Base-by-base conservation (phyloP, 371 early-diverging fungal genomes). In the Mycotypha africana region DNA sequence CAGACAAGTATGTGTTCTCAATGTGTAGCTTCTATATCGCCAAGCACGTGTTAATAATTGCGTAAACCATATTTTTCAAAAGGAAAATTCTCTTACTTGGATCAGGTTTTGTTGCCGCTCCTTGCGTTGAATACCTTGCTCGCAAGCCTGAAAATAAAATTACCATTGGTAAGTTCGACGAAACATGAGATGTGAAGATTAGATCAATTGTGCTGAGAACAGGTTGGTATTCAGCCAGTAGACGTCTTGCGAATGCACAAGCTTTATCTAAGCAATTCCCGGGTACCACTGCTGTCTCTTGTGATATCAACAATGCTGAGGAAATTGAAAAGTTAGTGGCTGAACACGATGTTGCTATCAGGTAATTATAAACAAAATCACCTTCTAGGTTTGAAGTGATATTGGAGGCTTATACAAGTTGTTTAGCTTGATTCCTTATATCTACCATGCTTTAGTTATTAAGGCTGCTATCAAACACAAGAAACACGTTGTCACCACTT, bases 91-190 rank as follows among this genome's bases (percentile, higher is more conserved):
- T 97, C 43, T 85, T 97, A 42, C 87, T 98, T 42, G 98, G 98
- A 46, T 93, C 97, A 23, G 98, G 98, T 45, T 97, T 89, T 64
- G 98, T 98, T 34, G 92, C 97, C 48, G 92, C 88, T 46, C 98
- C 98, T 31, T 80, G 93, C 60, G 93, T 91, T 34, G 95, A 96
- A 60, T 95, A 95, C 67, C 79, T 98, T 28, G 71, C 89, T 51
- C 82, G 97, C 40, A 77, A 83, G 45, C 79, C 85, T 22, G 81
- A 91, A 56, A 89, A 88, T 70, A 76, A 78, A 51, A 62, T 96
- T 24, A 95, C 95, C 8, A 85, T 93, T 47, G 75, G 74, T 73
- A 73, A 42, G 53, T 4, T 31, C 28, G n/a, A n/a, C n/a, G n/a
- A n/a, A 28, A 28, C 8, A 28, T 12, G 30, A 6, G 12, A 8